Base-by-base conservation (phyloP, 1,139 yeast genomes). In the Saccharomyces uvarum region DNA sequence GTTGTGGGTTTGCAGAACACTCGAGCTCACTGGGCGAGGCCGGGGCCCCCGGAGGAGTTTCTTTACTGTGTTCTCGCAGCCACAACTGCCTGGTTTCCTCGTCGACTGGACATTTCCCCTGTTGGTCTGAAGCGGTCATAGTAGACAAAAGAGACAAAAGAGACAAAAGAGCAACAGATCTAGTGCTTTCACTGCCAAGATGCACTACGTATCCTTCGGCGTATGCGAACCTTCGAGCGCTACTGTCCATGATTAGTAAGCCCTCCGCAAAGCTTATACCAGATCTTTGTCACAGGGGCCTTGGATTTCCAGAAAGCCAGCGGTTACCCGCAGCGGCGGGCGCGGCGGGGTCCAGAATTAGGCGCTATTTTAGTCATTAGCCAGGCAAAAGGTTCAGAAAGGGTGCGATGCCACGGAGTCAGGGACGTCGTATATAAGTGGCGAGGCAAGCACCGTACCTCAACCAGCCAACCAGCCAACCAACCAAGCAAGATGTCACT, bases 31-130 rank as follows among this genome's bases (percentile, higher is more conserved):
- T 38, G n/a, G 13, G 6, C 21, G 44, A 5, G 44, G n/a, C n/a
- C 11, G 44, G 11, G 26, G 26, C 44, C 4, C 24, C 44, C 16
- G 61, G 7, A 29, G 19, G 24, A 27, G 51, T 6, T 19, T 33
- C 41, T 41, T 28, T 29, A 6, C 50, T 28, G 24, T 47, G 55
- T 31, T 48, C 50, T 31, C 31, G 53, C n/a, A 78, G 64, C 90
- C 90, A 85, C 9, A 75, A 75, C 26, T 75, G 75, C 54, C 88
- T 72, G 5, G 85, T 73, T 11, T 71, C 65, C 61, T 78, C 86
- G 65, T 83, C 88, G 19, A 84, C 89, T 1, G 91, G 91, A 66
- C 90, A 85, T 58, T 73, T 76, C 8, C 72, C 68, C 52, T 72
- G 72, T n/a, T 63, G 38, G 26, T 38, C 44, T 38, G 44, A 19